These are phyloP conservation scores for Monosporascus cannonballus DNA, from an alignment of 2,329 filamentous ascomycete genomes.

Conservation along the genomic window DNA sequence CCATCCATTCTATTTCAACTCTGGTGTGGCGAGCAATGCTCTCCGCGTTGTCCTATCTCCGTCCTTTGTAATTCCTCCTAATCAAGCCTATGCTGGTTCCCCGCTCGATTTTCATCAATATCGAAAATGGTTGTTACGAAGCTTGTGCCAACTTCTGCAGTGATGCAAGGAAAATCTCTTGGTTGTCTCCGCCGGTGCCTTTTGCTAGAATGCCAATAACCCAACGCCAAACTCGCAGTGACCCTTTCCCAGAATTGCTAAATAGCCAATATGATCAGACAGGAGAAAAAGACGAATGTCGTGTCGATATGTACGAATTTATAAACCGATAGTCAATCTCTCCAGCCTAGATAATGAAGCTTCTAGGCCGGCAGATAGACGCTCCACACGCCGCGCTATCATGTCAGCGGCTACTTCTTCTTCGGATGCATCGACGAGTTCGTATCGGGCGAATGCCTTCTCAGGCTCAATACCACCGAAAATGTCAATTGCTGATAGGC, in stretches of 20 bases:
- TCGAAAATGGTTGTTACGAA: neutral
- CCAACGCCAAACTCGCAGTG: neutral
- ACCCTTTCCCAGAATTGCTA: neutral
- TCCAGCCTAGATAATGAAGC: slow-evolving; percentile 31
- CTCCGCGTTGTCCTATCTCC: too few species aligned
- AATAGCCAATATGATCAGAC: neutral
- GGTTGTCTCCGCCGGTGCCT: neutral
- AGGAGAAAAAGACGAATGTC: neutral
- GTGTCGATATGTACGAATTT: slow-evolving; percentile 2
- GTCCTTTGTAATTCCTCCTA: too few species aligned
- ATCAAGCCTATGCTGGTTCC: too few species aligned
- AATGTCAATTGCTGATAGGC: slow-evolving; percentile 33
- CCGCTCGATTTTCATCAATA: neutral
- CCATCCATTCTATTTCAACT: too few species aligned
- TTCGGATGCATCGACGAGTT: slow-evolving; percentile 55
- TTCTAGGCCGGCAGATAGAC: slow-evolving; percentile 37
- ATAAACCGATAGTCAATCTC: slow-evolving; percentile 26
- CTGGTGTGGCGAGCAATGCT: too few species aligned
- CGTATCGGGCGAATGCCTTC: slow-evolving; percentile 57
- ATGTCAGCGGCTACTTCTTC: slow-evolving; percentile 38
- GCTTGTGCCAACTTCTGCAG: neutral
- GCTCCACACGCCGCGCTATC: slow-evolving; percentile 44
- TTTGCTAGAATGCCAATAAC: neutral
- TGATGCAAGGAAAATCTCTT: neutral
- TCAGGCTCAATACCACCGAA: slow-evolving; percentile 53